Evolutionary conservation across 2,329 filamentous ascomycete species (phyloP), one percentile per base, ranked within the genome.

Genomic region (Cladosporium sp.): DNA sequence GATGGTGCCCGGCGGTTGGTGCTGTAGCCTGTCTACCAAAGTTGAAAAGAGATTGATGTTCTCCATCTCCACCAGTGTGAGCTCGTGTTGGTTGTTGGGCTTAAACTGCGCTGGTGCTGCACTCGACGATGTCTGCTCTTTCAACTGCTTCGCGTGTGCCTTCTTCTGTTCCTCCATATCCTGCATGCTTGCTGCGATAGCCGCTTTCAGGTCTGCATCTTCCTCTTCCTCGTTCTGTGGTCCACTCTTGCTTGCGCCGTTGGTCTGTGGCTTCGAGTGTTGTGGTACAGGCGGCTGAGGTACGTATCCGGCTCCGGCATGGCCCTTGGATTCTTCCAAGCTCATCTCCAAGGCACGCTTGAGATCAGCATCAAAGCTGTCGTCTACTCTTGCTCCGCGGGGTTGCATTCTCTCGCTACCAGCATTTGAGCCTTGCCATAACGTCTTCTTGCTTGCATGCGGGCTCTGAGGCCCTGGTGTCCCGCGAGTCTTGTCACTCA

Each of bases 101-200:
- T 75, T 73, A n/a, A 78, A 72, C 19, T 77, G 66, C 9, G 76
- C 69, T 2, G 73, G 67, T 3, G 73, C 67, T 13, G 73, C 69
- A 20, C 74, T 72, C 5, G 63, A 63, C 5, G 61, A 58, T 7
- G 60, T 50, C 54, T 93, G 88, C 62, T 88, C 83, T 66, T 93
- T 94, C 60, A 97, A 78, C 2, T 83, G 83, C 4, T 86, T 87
- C 1, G 90, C 83, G 66, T 97, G 90, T 59, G 84, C 84, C 70
- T 92, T 86, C 75, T 98, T 97, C 67, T 98, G 92, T 67, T 96
- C 88, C 69, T 98, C 93, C 89, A 97, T 96, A 64, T 98, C 93
- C 19, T 88, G 86, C 52, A 98, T 68, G 4, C 93, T 97, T 15
- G 94, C 91, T 30, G 91, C 92, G 64, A 98, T 97, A 3, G 93